phyloP scores from a whole-genome alignment of 2,329 filamentous ascomycete species.

The Cadophora sp. region DNA sequence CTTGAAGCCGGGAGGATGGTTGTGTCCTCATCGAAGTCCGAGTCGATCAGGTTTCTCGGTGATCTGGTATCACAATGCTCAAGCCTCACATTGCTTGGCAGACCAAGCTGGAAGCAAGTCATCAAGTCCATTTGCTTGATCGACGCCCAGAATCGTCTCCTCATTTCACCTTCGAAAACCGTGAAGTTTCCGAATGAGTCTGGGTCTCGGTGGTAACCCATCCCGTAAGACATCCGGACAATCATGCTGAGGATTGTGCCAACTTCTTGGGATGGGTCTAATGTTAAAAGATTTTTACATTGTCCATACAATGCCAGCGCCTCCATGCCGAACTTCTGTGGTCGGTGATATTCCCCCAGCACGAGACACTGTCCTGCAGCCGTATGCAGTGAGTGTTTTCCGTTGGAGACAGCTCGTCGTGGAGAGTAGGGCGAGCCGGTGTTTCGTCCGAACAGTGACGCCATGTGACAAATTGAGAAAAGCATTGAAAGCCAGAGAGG shows the following conservation, averaged over 20 bases:
- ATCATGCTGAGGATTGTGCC: slow-evolving; percentile 39
- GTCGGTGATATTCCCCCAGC: slow-evolving; percentile 37
- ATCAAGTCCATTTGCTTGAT: slow-evolving; percentile 40
- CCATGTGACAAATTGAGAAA: slow-evolving; percentile 35
- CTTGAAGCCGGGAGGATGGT: slow-evolving; percentile 34
- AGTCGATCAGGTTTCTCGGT: slow-evolving; percentile 41
- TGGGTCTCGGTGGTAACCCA: slow-evolving; percentile 42
- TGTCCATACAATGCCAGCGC: slow-evolving; percentile 37
- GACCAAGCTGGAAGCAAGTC: slow-evolving; percentile 42
- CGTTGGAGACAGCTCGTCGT: not conserved
- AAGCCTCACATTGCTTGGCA: slow-evolving; percentile 39
- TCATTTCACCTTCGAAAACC: slow-evolving; percentile 42
- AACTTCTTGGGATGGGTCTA: slow-evolving; percentile 39
- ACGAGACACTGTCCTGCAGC: slow-evolving; percentile 38
- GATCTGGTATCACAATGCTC: slow-evolving; percentile 37
- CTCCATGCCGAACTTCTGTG: slow-evolving; percentile 35
- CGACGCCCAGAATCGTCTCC: slow-evolving; percentile 40
- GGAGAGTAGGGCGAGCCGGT: not conserved
- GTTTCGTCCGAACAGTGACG: slow-evolving; percentile 22
- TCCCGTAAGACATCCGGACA: slow-evolving; percentile 38
- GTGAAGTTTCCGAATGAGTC: slow-evolving; percentile 32
- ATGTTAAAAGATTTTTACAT: slow-evolving; percentile 36
- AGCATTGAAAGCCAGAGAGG: slow-evolving; percentile 39
- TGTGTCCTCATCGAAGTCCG: slow-evolving; percentile 40
- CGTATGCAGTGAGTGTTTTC: slow-evolving; percentile 17